Evolutionary conservation across 2,329 filamentous ascomycete species (phyloP).

Genomic region (Pseudogymnoascus sp.): DNA sequence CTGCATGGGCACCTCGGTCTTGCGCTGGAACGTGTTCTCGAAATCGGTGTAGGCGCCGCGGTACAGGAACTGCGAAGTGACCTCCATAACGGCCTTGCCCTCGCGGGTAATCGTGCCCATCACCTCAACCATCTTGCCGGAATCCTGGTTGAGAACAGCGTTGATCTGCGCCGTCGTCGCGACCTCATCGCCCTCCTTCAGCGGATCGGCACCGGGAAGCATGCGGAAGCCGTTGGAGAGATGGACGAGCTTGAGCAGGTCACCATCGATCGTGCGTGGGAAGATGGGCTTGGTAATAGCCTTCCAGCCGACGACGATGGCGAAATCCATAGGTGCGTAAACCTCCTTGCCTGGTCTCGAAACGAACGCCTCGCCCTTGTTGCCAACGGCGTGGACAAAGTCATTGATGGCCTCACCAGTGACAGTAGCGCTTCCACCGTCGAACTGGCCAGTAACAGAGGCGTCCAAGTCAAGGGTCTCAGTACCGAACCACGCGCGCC

Average conservation of each 20-base stretch:
- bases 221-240: slow-evolving; percentile 97
- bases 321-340: slow-evolving; percentile 96
- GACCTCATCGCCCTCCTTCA: slow-evolving; percentile 91
- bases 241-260: slow-evolving; percentile 91
- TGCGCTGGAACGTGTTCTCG: slow-evolving; percentile 98
- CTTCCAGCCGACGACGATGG: slow-evolving; percentile 97
- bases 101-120: slow-evolving; percentile 88
- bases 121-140: slow-evolving; percentile 99
- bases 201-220: slow-evolving; percentile 86
- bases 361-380: slow-evolving; percentile 94
- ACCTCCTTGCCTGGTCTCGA: slow-evolving; percentile 90
- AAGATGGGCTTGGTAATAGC: slow-evolving; percentile 99
- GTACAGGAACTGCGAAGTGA: slow-evolving; percentile 97
- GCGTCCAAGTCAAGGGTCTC: slow-evolving; percentile 77
- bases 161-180: slow-evolving; percentile 94
- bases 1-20: slow-evolving; percentile 91
- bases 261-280: slow-evolving; percentile 89
- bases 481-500: slow-evolving; percentile 91
- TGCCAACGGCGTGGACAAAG: slow-evolving; percentile 97
- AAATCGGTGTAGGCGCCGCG: slow-evolving; percentile 86
- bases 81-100: slow-evolving; percentile 86
- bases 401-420: slow-evolving; percentile 92
- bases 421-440: slow-evolving; percentile 79
- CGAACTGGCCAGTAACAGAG: slow-evolving; percentile 77
- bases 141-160: slow-evolving; percentile 94